Evolutionary conservation across 169 alveolate species (phyloP), one percentile per base, ranked within the genome.

Genomic region (Plasmodium ovale): DNA sequence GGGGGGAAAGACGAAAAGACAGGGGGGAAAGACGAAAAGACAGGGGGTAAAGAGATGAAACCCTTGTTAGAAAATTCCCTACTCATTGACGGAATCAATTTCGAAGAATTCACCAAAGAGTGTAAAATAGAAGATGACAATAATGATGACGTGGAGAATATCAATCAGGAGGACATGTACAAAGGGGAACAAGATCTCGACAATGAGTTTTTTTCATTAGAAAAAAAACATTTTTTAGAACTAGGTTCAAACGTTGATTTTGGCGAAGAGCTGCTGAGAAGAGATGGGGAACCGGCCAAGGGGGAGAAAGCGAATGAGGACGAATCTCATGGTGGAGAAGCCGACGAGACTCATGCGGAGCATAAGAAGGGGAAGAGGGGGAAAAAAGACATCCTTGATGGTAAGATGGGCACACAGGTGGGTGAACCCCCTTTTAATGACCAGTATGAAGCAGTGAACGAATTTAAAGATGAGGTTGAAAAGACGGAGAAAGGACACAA

Each of bases 41-140:
- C 19, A 42, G 62, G 4, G 49, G 53, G 31, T 37, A 21, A 27
- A 44, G 33, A 21, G 67, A 23, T 33, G 42, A 27, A 19, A 3
- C 9, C 44, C 6, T 56, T 7, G 35, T 6, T 42, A 19, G 59
- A 53, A 16, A 12, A 0, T 39, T 77, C 68, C 3, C 51, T 77
- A 12, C 73, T 77, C 16, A 77, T 77, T 44, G 88, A 77, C 31
- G 88, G 88, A 33, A 77, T 77, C 1, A 77, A 60, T 53, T 77
- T 77, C 21, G n/a, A 42, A 3, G 88, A 77, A 6, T 60, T 77
- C 37, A 77, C 88, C 19, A 77, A 77, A 42, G 88, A 77, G 53
- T 77, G 88, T 56, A 77, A 77, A 64, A 31, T 58, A 23, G 68
- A 21, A 4, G 68, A 60, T 0, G n/a, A 39, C 19, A 58, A 59